Conservation (phyloP, 1,284 basidiomycete genomes). For the Sanguinoderma infundibulare region DNA sequence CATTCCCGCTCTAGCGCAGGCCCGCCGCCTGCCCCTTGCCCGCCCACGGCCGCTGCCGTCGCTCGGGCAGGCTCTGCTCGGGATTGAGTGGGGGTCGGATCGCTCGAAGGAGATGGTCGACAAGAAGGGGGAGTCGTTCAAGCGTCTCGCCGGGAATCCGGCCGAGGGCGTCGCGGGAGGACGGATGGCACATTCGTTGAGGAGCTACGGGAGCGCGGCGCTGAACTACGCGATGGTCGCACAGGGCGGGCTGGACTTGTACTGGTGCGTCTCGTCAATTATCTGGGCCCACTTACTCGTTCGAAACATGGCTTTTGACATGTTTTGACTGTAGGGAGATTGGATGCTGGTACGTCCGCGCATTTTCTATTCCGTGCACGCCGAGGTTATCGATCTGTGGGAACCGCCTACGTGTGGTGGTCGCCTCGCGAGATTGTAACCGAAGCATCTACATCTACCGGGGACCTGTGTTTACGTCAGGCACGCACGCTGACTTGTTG, state of each 20-base stretch:
- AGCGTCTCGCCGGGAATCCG: conserved; percentile 79
- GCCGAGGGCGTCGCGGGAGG: conserved; percentile 68
- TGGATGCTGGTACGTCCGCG: conserved; percentile 71
- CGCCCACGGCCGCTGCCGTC: conserved; percentile 71
- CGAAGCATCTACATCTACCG: no score
- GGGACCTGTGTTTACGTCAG: no score
- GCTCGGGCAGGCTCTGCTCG: conserved; percentile 82
- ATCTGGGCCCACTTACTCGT: background rate
- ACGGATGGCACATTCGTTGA: conserved; percentile 87
- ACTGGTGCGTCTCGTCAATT: conserved; percentile 63
- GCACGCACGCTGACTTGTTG: no score
- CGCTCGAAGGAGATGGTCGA: conserved; percentile 61
- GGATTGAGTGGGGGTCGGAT: conserved; percentile 93
- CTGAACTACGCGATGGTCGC: conserved; percentile 86
- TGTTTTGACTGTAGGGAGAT: conserved; percentile 70
- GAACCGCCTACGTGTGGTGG: no score
- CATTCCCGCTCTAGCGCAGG: conserved; percentile 43
- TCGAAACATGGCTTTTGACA: background rate
- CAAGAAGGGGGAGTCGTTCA: conserved; percentile 75
- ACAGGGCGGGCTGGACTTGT: conserved; percentile 82
- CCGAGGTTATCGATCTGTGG: no score
- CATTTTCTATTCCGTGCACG: background rate
- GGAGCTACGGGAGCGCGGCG: conserved; percentile 86
- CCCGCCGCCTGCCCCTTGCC: conserved; percentile 74
- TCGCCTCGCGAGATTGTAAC: no score